These are phyloP conservation scores for Fagopyrum tataricum DNA, from an alignment of 148 eudicot genomes.

Conservation along the genomic window DNA sequence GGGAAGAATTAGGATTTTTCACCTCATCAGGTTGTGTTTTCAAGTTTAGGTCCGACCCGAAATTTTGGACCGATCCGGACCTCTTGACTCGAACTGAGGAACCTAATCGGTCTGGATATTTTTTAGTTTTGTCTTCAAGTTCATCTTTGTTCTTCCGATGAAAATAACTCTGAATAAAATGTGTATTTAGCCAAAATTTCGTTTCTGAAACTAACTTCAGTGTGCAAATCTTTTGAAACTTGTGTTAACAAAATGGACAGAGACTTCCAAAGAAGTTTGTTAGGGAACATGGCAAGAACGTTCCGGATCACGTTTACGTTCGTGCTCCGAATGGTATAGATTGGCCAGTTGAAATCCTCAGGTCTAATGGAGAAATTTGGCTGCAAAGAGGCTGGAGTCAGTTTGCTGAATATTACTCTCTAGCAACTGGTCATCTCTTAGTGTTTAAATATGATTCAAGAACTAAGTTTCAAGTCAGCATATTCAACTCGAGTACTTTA, in stretches of 20 bases:
- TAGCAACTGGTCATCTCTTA: background rate
- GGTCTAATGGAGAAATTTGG: background rate
- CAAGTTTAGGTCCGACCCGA: no score
- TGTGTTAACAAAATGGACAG: background rate
- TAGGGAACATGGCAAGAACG: background rate
- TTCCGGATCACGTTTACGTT: background rate
- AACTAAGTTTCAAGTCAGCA: background rate
- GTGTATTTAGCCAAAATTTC: no score
- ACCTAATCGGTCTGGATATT: no score
- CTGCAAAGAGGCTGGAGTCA: background rate
- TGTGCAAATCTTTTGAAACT: background rate
- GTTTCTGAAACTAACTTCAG: no score
- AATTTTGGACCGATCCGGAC: no score
- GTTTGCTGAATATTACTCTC: background rate
- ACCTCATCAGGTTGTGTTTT: no score
- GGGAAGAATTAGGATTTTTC: no score
- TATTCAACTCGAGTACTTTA: background rate
- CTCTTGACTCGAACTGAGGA: no score
- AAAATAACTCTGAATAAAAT: no score
- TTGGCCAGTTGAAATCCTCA: background rate
- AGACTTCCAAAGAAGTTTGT: background rate
- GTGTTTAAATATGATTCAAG: background rate
- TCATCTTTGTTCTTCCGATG: no score
- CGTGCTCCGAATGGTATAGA: background rate
- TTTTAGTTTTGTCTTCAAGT: no score